These are phyloP conservation scores for Diplodia scrobiculata DNA, from an alignment of 2,329 filamentous ascomycete species.

Conservation along the genomic window DNA sequence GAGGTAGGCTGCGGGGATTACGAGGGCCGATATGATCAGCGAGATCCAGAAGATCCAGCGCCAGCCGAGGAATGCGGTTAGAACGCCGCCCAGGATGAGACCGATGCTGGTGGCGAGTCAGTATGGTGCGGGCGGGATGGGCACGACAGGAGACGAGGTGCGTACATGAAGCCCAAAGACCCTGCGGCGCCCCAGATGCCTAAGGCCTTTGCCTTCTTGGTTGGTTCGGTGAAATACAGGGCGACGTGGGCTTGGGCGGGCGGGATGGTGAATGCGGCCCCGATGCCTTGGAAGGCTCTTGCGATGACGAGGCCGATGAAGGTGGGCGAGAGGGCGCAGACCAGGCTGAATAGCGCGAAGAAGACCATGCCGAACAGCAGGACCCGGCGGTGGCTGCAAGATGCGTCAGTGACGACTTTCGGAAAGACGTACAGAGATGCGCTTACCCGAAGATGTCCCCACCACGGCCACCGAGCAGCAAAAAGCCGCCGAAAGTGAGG, in stretches of 20 bases:
- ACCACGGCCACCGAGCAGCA: constrained; percentile 28
- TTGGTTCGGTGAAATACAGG: constrained; percentile 22
- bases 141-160: background rate
- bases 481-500: constrained; percentile 22
- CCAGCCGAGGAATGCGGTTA: constrained; percentile 29
- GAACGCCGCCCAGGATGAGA: constrained; percentile 27
- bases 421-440: background rate
- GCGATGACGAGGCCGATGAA: constrained; percentile 28
- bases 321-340: constrained; percentile 24
- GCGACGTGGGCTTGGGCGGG: constrained; percentile 28
- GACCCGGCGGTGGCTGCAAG: constrained; percentile 19
- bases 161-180: constrained; percentile 28
- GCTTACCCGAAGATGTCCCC: constrained; percentile 26
- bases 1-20: constrained; percentile 27
- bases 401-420: background rate
- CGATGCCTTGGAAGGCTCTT: constrained; percentile 29
- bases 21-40: constrained; percentile 18
- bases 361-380: constrained; percentile 25
- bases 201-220: constrained; percentile 24
- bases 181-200: constrained; percentile 27
- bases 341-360: constrained; percentile 27
- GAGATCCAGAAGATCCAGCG: constrained; percentile 30
- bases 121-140: background rate
- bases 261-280: constrained; percentile 28
- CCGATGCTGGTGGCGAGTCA: constrained; percentile 16